Conservation (phyloP, 2,329 filamentous ascomycete species). For the Colletotrichum neosansevieriae region DNA sequence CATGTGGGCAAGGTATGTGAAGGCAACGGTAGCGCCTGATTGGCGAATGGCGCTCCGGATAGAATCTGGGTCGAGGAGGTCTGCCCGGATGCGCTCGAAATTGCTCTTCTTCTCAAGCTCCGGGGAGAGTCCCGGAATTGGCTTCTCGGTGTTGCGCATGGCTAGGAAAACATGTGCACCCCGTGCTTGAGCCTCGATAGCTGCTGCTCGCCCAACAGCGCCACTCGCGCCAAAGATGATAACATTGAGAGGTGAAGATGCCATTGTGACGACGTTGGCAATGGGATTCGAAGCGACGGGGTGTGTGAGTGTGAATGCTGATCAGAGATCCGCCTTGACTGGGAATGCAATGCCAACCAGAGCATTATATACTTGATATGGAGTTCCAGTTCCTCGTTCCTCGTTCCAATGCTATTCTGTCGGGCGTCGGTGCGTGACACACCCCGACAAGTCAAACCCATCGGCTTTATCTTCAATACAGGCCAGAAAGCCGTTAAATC, state of each 20-base stretch:
- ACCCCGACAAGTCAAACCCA: not conserved
- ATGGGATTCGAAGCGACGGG: not conserved
- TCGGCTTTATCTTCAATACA: too few species aligned
- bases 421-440: not conserved
- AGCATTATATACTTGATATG: not conserved
- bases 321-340: accelerated
- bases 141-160: slow-evolving; percentile 59
- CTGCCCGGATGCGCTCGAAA: slow-evolving; percentile 56
- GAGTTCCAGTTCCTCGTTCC: not conserved
- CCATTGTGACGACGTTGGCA: not conserved
- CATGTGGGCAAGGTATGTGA: slow-evolving; percentile 57
- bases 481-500: not conserved
- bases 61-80: slow-evolving; percentile 56
- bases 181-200: slow-evolving; percentile 51
- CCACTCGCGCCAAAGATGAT: slow-evolving; percentile 66
- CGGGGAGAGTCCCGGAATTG: slow-evolving; percentile 45
- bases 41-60: slow-evolving; percentile 54
- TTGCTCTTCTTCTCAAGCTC: slow-evolving; percentile 46
- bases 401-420: not conserved
- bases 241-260: slow-evolving; percentile 40
- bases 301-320: not conserved
- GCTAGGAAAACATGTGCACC: slow-evolving; percentile 60
- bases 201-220: slow-evolving; percentile 55
- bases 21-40: slow-evolving; percentile 59
- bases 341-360: not conserved